Evolutionary conservation across 306 rosid species (phyloP).

Genomic region (Medicago lupulina): DNA sequence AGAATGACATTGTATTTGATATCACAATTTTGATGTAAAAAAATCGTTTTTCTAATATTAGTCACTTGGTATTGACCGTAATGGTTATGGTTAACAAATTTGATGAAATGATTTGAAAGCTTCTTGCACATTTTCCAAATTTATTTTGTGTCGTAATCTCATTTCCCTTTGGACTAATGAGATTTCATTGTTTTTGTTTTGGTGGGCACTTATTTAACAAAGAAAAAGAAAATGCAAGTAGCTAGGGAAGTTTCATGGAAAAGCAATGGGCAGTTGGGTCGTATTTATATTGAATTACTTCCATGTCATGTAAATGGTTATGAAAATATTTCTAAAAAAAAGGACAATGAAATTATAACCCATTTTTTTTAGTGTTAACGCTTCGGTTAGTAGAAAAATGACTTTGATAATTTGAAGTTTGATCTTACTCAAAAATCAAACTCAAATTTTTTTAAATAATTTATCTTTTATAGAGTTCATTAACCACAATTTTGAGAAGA

Average conservation of each 20-base stretch:
- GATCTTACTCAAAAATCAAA: no score
- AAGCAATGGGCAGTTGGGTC: slow-evolving; percentile 13
- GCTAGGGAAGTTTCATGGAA: slow-evolving; percentile 14
- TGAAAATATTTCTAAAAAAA: neutral
- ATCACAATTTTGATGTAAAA: no score
- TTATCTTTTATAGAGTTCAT: no score
- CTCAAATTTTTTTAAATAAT: no score
- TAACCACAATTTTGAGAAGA: no score
- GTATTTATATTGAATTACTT: neutral
- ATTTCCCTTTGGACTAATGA: neutral
- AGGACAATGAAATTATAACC: no score
- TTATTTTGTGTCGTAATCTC: slow-evolving; percentile 6
- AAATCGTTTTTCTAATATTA: no score
- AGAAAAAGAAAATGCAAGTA: slow-evolving; percentile 27
- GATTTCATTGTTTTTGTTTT: slow-evolving; percentile 5
- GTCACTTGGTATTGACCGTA: neutral
- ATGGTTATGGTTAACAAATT: slow-evolving; percentile 28
- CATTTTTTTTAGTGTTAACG: no score
- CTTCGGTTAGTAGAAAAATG: no score
- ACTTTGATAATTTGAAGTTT: no score
- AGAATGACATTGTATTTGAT: no score
- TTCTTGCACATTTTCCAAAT: slow-evolving; percentile 20
- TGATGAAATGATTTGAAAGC: slow-evolving; percentile 32
- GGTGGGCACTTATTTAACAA: slow-evolving; percentile 31
- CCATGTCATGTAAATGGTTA: neutral